These are phyloP conservation scores for Galerina marginata DNA, from an alignment of 768 basidiomycete genomes.

Conservation along the genomic window DNA sequence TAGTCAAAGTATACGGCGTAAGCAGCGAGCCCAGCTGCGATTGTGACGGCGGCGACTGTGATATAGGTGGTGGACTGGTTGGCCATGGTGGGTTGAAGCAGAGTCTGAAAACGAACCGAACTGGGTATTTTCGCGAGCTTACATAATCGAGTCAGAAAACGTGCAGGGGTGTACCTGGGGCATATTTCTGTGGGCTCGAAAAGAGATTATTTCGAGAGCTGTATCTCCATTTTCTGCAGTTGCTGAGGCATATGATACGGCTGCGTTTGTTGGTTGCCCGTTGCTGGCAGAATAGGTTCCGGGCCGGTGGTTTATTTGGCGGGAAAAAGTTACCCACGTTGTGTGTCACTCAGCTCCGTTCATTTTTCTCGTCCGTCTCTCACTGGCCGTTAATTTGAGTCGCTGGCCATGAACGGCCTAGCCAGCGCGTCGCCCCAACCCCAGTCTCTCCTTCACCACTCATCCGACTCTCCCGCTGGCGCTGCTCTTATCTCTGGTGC, in stretches of 20 bases:
- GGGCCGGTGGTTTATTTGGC: conserved; percentile 29
- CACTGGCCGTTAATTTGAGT: conserved; percentile 22
- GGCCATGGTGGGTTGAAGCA: conserved; percentile 38
- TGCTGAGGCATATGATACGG: no score
- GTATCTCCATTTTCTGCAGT: no score
- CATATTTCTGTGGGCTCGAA: no score
- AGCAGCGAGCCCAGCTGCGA: conserved; percentile 67
- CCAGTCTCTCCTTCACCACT: conserved; percentile 36
- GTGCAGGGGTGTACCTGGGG: not conserved
- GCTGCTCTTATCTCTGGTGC: conserved; percentile 35
- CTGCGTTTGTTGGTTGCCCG: no score
- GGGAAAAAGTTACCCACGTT: conserved; percentile 46
- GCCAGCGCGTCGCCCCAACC: conserved; percentile 35
- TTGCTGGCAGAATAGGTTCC: not conserved
- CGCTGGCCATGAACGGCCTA: conserved; percentile 52
- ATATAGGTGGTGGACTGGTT: conserved; percentile 44
- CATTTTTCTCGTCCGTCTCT: conserved; percentile 36
- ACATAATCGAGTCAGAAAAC: conserved; percentile 20
- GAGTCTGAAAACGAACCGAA: not conserved
- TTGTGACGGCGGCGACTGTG: conserved; percentile 51
- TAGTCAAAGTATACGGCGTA: conserved; percentile 97
- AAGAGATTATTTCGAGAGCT: no score
- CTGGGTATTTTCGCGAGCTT: conserved; percentile 26
- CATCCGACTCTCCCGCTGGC: conserved; percentile 31
- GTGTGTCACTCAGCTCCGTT: conserved; percentile 32